These are phyloP conservation scores for Nicotiana noctiflora DNA, from an alignment of 257 asterid species.

Conservation along the genomic window DNA sequence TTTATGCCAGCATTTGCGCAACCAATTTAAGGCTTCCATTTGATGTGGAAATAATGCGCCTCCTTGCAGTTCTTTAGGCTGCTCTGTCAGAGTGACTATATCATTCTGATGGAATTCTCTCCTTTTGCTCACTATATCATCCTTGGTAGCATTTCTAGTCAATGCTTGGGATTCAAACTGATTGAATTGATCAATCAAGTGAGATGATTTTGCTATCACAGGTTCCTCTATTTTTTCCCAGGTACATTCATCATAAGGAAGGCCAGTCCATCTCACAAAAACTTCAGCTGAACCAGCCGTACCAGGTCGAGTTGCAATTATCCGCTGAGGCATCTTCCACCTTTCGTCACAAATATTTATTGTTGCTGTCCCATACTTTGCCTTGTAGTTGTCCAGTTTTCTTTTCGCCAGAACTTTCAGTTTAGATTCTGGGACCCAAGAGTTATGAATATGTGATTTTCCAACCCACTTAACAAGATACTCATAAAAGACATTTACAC, in stretches of 20 bases:
- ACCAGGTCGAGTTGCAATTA: conserved; percentile 65
- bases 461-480: conserved; percentile 96
- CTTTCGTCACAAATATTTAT: conserved; percentile 77
- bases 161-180: conserved; percentile 65
- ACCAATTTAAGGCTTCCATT: conserved; percentile 96
- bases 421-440: conserved; percentile 82
- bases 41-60: conserved; percentile 94
- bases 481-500: conserved; percentile 41
- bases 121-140: conserved; percentile 30
- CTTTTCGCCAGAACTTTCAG: conserved; percentile 78
- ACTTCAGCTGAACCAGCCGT: conserved; percentile 60
- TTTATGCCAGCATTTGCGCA: conserved; percentile 88
- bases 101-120: conserved; percentile 40
- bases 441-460: conserved; percentile 80
- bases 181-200: conserved; percentile 60
- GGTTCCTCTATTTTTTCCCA: conserved; percentile 92
- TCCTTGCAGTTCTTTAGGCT: conserved; percentile 83
- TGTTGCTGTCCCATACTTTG: conserved; percentile 67
- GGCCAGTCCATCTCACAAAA: conserved; percentile 83
- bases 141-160: conserved; percentile 44
- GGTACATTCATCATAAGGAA: conserved; percentile 92
- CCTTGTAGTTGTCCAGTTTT: conserved; percentile 87
- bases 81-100: conserved; percentile 67
- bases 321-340: conserved; percentile 89
- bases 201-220: conserved; percentile 44